Conservation (phyloP, 176 grass and related monocot genomes). For the Zea mays region DNA sequence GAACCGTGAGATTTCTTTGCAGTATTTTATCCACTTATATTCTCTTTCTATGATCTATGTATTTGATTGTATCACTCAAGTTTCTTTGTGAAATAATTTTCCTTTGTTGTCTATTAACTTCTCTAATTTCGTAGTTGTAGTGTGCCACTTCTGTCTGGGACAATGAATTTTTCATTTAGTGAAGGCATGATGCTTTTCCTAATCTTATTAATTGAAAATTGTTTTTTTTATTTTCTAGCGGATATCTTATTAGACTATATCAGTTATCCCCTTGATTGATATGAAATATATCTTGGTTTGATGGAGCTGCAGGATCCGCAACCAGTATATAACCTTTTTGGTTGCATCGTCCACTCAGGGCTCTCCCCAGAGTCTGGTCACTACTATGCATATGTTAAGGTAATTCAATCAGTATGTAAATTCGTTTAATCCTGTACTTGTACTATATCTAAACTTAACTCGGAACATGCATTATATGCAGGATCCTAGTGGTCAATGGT, state of each 20-base stretch:
- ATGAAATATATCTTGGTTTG: constrained; percentile 41
- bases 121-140: background rate
- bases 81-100: constrained; percentile 7
- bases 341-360: constrained; percentile 89
- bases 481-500: constrained; percentile 89
- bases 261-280: background rate
- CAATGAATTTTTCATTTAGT: background rate
- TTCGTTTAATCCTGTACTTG: constrained; percentile 30
- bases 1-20: constrained; percentile 13
- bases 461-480: constrained; percentile 45
- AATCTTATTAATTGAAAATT: background rate
- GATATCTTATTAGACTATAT: background rate
- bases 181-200: background rate
- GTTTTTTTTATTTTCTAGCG: constrained; percentile 8
- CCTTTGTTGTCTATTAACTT: background rate
- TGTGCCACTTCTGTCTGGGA: background rate
- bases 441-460: constrained; percentile 17
- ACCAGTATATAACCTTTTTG: constrained; percentile 81
- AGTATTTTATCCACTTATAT: constrained; percentile 17
- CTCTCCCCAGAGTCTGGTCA: constrained; percentile 88
- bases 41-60: constrained; percentile 8
- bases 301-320: constrained; percentile 62
- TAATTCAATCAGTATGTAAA: constrained; percentile 33
- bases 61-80: constrained; percentile 15
- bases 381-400: constrained; percentile 99